A percentile compares a stretch with the other conserved stretches of the same genome.
These are phyloP conservation scores for Pseudocercospora fuligena DNA, from an alignment of 2,329 filamentous ascomycete genomes.

Conservation along the genomic window DNA sequence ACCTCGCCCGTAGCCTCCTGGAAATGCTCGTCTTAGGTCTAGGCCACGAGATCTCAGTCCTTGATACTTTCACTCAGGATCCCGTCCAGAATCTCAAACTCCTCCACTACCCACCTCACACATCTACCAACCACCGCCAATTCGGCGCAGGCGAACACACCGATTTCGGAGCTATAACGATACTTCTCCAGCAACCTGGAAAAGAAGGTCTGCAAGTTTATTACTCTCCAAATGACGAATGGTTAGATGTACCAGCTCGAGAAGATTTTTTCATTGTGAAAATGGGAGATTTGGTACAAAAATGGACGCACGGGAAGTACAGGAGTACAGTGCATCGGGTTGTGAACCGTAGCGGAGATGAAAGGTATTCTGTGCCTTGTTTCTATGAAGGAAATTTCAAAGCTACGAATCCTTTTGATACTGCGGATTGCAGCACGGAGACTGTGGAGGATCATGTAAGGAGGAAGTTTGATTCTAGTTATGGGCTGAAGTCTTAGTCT, in stretches of 20 bases:
- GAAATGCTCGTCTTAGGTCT: constrained; percentile 31
- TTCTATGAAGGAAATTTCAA: constrained; percentile 45
- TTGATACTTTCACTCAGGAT: constrained; percentile 35
- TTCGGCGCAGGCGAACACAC: constrained; percentile 32
- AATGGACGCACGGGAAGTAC: constrained; percentile 52
- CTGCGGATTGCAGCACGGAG: constrained; percentile 18
- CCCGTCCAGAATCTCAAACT: constrained; percentile 36
- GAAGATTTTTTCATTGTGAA: constrained; percentile 55
- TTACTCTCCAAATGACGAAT: constrained; percentile 43
- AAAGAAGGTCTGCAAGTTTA: constrained; percentile 50
- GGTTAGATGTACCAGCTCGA: constrained; percentile 51
- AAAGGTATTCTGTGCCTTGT: constrained; percentile 53
- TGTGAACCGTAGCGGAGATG: constrained; percentile 46
- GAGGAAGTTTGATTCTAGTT: constrained; percentile 29
- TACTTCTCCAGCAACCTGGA: constrained; percentile 52
- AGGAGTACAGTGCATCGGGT: constrained; percentile 53
- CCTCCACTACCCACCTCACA: constrained; percentile 33
- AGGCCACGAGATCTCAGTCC: constrained; percentile 27
- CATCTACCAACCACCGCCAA: constrained; percentile 25
- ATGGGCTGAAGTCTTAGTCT: constrained; percentile 19
- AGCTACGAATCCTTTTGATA: constrained; percentile 31
- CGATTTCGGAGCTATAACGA: constrained; percentile 46
- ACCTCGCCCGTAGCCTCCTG: constrained; percentile 28
- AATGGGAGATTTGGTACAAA: constrained; percentile 56
- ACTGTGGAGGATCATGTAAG: constrained; percentile 32